phyloP scores from a whole-genome alignment of 2,329 filamentous ascomycete genomes.

The Xylaria sp. region DNA sequence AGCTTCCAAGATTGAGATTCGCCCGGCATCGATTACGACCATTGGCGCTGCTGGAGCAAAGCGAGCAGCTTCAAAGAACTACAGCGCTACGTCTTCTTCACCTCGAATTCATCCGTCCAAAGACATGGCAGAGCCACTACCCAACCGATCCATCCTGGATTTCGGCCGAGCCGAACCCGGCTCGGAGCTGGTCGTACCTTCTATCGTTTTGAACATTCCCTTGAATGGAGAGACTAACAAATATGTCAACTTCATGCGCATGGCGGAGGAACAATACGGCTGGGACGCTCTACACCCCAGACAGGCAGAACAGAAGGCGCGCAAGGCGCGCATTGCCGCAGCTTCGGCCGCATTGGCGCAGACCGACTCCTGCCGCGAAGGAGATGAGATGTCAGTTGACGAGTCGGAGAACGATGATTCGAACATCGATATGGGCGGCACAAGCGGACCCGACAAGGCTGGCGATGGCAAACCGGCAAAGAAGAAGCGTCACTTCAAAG shows the following conservation, averaged over 20 bases:
- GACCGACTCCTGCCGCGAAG: slow-evolving; percentile 60
- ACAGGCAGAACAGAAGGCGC: slow-evolving; percentile 80
- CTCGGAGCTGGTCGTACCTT: slow-evolving; percentile 59
- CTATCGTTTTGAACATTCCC: slow-evolving; percentile 77
- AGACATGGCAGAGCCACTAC: slow-evolving; percentile 37
- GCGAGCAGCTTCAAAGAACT: slow-evolving; percentile 34
- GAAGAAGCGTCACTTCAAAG: slow-evolving; percentile 74
- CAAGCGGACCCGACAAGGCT: slow-evolving; percentile 55
- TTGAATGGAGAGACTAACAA: slow-evolving; percentile 79
- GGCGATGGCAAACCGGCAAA: slow-evolving; percentile 56
- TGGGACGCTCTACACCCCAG: slow-evolving; percentile 91
- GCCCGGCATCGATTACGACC: slow-evolving; percentile 32
- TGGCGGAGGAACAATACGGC: slow-evolving; percentile 90
- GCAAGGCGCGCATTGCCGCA: slow-evolving; percentile 80
- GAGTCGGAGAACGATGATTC: slow-evolving; percentile 70
- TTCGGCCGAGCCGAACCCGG: slow-evolving; percentile 56
- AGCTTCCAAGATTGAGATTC: slow-evolving; percentile 32
- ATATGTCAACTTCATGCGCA: slow-evolving; percentile 89
- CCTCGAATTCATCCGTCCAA: slow-evolving; percentile 48
- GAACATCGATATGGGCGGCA: slow-evolving; percentile 80
- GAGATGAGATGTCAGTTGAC: slow-evolving; percentile 81
- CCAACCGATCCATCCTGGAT: slow-evolving; percentile 54
- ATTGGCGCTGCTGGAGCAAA: slow-evolving; percentile 30
- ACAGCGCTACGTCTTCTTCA: slow-evolving; percentile 39
- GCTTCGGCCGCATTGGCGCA: slow-evolving; percentile 81